Percentiles rank a stretch among this genome's conserved stretches.
phyloP scores from a whole-genome alignment of 768 basidiomycete genomes.

The Steccherinum ochraceum region DNA sequence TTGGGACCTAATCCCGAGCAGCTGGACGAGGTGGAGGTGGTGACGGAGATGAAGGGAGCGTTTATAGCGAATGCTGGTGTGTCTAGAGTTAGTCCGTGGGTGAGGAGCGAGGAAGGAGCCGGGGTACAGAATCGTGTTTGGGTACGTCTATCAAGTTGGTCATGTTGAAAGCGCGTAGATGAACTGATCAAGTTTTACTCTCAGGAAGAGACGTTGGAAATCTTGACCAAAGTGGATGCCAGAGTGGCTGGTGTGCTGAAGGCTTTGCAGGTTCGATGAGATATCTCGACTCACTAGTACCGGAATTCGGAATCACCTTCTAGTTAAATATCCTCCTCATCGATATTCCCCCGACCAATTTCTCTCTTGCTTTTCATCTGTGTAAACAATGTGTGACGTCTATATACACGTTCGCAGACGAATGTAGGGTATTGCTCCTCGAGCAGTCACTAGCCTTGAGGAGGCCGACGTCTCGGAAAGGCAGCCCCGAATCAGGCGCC shows the following conservation, averaged over 20 bases:
- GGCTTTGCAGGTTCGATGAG: neutral
- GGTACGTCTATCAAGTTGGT: too few relatives aligned
- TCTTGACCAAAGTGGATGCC: neutral
- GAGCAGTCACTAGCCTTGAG: neutral
- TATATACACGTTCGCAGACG: too few relatives aligned
- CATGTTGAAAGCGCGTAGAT: neutral
- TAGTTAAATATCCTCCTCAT: neutral
- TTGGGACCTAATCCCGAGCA: neutral
- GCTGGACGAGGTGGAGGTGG: neutral
- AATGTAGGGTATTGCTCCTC: too few relatives aligned
- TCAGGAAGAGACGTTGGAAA: neutral
- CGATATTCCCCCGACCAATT: too few relatives aligned
- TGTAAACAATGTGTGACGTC: too few relatives aligned
- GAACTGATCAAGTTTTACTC: neutral
- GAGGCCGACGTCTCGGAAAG: too few relatives aligned
- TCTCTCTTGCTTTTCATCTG: too few relatives aligned
- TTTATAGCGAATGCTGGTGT: neutral
- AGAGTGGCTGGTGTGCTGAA: neutral
- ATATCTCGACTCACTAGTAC: neutral
- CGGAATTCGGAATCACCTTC: neutral
- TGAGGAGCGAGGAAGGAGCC: neutral
- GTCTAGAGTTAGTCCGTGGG: neutral
- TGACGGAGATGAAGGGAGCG: neutral
- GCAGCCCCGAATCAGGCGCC: too few relatives aligned
- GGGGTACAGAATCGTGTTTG: neutral